Evolutionary conservation across 805 yeast genomes (phyloP).

Genomic region (Suhomyces vadensis): DNA sequence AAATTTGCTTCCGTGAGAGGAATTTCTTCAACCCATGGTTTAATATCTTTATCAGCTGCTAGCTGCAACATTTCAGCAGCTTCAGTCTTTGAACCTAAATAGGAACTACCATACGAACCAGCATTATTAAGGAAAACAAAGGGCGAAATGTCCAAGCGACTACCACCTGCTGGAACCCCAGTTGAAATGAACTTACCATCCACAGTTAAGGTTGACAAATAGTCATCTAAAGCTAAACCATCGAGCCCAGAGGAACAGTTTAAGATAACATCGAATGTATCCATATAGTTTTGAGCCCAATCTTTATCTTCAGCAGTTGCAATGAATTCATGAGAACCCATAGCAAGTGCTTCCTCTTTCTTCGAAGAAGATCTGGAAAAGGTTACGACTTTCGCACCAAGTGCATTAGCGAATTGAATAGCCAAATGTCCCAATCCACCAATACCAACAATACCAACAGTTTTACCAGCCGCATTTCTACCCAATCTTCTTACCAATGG

Average conservation of each 20-base stretch:
- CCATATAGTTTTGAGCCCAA: slow-evolving; percentile 37
- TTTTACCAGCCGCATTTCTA: slow-evolving; percentile 45
- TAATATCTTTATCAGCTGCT: slow-evolving; percentile 58
- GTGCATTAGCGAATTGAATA: slow-evolving; percentile 54
- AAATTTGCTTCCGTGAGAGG: slow-evolving; percentile 55
- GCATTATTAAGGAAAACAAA: slow-evolving; percentile 52
- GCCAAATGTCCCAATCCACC: slow-evolving; percentile 63
- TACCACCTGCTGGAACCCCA: slow-evolving; percentile 58
- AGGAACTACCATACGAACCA: slow-evolving; percentile 56
- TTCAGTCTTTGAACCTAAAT: slow-evolving; percentile 62
- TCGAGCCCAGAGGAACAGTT: slow-evolving; percentile 54
- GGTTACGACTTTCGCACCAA: slow-evolving; percentile 61
- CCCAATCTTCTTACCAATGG: slow-evolving; percentile 54
- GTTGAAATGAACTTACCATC: slow-evolving; percentile 62
- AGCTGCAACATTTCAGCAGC: slow-evolving; percentile 65
- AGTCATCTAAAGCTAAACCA: slow-evolving; percentile 49
- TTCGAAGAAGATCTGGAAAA: slow-evolving; percentile 53
- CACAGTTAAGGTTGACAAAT: slow-evolving; percentile 53
- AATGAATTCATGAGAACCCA: slow-evolving; percentile 56
- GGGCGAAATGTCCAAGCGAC: slow-evolving; percentile 48
- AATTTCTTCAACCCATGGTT: slow-evolving; percentile 64
- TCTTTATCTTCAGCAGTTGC: slow-evolving; percentile 53
- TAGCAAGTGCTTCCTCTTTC: slow-evolving; percentile 47
- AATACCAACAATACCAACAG: slow-evolving; percentile 55
- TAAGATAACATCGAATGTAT: slow-evolving; percentile 51